A percentile compares a stretch with the other conserved stretches of the same genome.
These are phyloP conservation scores for Beta macrorhiza DNA, from an alignment of 179 eudicot genomes.

Conservation along the genomic window DNA sequence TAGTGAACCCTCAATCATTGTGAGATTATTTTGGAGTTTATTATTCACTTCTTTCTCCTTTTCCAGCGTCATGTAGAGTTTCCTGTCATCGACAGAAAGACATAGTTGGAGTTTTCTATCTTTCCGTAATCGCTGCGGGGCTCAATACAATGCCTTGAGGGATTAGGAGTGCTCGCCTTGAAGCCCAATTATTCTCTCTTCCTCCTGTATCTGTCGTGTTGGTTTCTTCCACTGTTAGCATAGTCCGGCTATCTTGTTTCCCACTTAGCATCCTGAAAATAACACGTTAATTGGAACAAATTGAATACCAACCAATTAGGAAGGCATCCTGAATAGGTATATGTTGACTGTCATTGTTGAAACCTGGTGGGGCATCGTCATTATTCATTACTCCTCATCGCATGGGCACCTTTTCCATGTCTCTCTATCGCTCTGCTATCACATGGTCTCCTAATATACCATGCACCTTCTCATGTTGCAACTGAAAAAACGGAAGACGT, in stretches of 20 bases:
- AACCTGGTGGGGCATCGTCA: no score
- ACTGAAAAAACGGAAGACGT: not conserved
- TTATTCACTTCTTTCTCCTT: not conserved
- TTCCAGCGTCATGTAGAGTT: not conserved
- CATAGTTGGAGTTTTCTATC: not conserved
- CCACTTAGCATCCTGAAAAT: not conserved
- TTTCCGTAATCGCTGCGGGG: not conserved
- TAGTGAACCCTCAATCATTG: not conserved
- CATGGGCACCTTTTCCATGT: no score
- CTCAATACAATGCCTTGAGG: not conserved
- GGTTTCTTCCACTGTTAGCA: not conserved
- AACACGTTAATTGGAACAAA: not conserved
- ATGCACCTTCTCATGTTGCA: no score
- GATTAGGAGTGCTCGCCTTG: not conserved
- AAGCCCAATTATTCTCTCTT: not conserved
- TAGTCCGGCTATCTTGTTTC: not conserved
- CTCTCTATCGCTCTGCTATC: no score
- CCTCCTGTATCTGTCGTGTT: not conserved
- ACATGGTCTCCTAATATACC: no score
- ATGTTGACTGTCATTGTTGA: not conserved
- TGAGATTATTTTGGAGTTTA: not conserved
- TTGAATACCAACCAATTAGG: not conserved
- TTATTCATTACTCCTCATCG: no score
- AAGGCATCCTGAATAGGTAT: not conserved
- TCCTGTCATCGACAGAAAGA: no score